Evolutionary conservation across 192 early-diverging fungal genomes (phyloP).

Genomic region (Coemansia sp.): DNA sequence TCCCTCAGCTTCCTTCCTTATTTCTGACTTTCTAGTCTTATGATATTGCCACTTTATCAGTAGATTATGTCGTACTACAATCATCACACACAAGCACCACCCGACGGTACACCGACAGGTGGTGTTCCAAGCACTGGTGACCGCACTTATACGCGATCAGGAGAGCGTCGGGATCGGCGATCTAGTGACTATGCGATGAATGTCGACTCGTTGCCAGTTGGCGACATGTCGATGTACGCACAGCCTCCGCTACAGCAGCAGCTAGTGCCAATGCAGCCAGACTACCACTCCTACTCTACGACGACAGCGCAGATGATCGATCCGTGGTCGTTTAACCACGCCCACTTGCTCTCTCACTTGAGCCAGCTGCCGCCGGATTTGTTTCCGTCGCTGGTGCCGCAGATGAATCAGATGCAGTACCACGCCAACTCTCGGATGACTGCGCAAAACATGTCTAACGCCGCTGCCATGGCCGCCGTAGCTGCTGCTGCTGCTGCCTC

Average conservation of each 20-base stretch:
- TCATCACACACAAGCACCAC: conserved; percentile 9
- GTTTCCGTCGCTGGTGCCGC: conserved; percentile 37
- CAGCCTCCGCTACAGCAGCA: conserved; percentile 6
- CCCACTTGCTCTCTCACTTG: conserved; percentile 36
- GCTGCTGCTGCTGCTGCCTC: conserved; percentile 19
- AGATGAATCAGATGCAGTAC: conserved; percentile 26
- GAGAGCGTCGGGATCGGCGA: conserved; percentile 27
- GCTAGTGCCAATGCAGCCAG: conserved; percentile 16
- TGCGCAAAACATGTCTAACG: conserved; percentile 22
- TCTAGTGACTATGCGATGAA: conserved; percentile 45
- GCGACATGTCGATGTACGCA: conserved; percentile 8
- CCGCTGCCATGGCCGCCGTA: conserved; percentile 30
- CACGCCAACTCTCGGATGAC: conserved; percentile 11
- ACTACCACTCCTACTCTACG: conserved; percentile 41
- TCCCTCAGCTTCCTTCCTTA: background rate
- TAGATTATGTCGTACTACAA: conserved; percentile 6
- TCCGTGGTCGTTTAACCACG: conserved; percentile 52
- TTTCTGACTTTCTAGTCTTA: background rate
- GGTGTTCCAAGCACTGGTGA: background rate
- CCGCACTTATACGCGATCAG: background rate
- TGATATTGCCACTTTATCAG: background rate
- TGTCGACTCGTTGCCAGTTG: conserved; percentile 21
- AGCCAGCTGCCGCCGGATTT: conserved; percentile 51
- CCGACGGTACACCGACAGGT: background rate
- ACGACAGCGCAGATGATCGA: conserved; percentile 52